Base-by-base conservation (phyloP, 2,329 filamentous ascomycete genomes). In the Polychaeton citri region DNA sequence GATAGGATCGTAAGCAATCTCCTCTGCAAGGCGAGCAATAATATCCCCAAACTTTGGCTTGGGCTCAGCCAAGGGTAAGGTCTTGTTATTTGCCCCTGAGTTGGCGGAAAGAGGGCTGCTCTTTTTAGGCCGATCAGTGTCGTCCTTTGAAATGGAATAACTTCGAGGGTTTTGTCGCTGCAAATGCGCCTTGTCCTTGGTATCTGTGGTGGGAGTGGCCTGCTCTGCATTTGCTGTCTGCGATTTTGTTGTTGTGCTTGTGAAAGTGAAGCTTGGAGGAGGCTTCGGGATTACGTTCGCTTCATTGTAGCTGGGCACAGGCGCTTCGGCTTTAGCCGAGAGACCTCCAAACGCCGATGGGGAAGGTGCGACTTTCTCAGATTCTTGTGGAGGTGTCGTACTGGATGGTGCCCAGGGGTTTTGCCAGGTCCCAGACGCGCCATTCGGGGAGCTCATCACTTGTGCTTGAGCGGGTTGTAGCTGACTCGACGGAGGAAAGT, bases 1-100 rank as follows among this genome's bases (percentile, higher is more conserved):
- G n/a, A 48, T 46, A 1, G 51, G 48, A 19, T 60, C 52, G 2
- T 58, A 45, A n/a, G 62, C 51, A 12, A 66, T 33, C 30, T 57
- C 54, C 4, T 46, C 41, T 4, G 62, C 55, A n/a, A 66, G 46
- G 18, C 44, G 44, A 5, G 42, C 37, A 20, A 57, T 40, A 16
- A 55, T 44, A 7, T 47, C 36, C 32, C 52, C 48, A 12, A 55
- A 51, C 34, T 54, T 49, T 5, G 30, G 30, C 18, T 32, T 17
- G 5, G 30, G 30, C 18, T 12, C 13, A 13, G 13, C 5, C 30
- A 15, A 15, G 4, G 13, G 30, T 32, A 16, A 12, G 13, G 30
- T 17, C 20, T 35, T 35, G n/a, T 33, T 33, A 12, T n/a, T n/a
- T 7, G 24, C 24, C 12, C 15, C 24, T 5, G 15, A 28, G 24